These are phyloP conservation scores for Myriosclerotinia curreyana DNA, from an alignment of 2,329 filamentous ascomycete genomes.

Conservation along the genomic window DNA sequence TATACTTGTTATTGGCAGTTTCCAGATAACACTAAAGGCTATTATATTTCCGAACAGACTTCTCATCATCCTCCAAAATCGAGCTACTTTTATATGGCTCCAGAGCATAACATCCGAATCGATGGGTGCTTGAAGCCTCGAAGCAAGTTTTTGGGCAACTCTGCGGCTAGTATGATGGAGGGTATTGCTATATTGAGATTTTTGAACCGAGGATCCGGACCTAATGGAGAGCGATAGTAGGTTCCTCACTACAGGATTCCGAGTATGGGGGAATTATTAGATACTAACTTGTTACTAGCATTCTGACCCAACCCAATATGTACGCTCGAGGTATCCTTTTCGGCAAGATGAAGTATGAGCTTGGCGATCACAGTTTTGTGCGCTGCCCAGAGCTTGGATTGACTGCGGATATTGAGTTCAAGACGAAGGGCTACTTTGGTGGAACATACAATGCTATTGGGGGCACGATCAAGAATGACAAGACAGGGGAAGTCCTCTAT, in stretches of 20 bases:
- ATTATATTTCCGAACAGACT: conserved; percentile 97
- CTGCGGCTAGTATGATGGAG: conserved; percentile 97
- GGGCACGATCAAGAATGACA: conserved; percentile 83
- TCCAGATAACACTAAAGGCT: conserved; percentile 76
- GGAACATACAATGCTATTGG: conserved; percentile 96
- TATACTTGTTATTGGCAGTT: conserved; percentile 97
- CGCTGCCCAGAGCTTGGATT: conserved; percentile 85
- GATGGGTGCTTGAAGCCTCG: conserved; percentile 93
- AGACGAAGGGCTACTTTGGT: conserved; percentile 95
- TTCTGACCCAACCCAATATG: conserved; percentile 97
- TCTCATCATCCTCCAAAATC: conserved; percentile 98
- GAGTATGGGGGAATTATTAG: not conserved
- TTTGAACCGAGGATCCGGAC: conserved; percentile 68
- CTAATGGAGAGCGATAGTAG: conserved; percentile 72
- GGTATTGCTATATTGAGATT: conserved; percentile 85
- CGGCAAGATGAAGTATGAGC: conserved; percentile 99
- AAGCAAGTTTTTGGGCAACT: conserved; percentile 95
- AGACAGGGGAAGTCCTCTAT: conserved; percentile 81
- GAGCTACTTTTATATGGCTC: conserved; percentile 98
- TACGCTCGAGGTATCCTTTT: conserved; percentile 96
- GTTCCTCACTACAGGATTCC: not conserved
- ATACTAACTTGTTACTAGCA: conserved; percentile 39
- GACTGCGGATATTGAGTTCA: conserved; percentile 92
- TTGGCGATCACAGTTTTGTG: conserved; percentile 93
- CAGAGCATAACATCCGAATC: conserved; percentile 88